These are phyloP conservation scores for Metarhizium humberi DNA, from an alignment of 2,329 filamentous ascomycete genomes.

Conservation along the genomic window DNA sequence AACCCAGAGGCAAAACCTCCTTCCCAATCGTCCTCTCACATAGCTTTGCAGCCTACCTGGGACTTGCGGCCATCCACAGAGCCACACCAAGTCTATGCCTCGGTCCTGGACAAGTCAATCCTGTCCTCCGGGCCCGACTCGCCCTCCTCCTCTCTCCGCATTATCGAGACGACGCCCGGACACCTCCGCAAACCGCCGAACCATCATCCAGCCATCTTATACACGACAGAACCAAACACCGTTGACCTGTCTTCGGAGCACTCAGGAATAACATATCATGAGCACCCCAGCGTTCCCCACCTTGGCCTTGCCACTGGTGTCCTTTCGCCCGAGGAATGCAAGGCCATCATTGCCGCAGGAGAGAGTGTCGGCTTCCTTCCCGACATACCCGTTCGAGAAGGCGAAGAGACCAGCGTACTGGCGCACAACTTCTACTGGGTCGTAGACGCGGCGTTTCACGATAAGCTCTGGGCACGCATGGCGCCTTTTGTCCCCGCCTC, in stretches of 20 bases:
- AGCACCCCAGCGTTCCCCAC: constrained; percentile 54
- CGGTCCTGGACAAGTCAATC: constrained; percentile 49
- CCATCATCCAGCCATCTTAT: constrained; percentile 55
- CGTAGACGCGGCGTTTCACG: constrained; percentile 52
- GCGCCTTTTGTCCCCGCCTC: constrained; percentile 44
- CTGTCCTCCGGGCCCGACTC: constrained; percentile 28
- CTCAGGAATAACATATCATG: constrained; percentile 41
- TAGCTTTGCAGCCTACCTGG: constrained; percentile 53
- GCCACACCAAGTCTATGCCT: constrained; percentile 41
- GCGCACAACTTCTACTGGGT: constrained; percentile 72
- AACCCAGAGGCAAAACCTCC: constrained; percentile 25
- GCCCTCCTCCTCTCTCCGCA: constrained; percentile 28
- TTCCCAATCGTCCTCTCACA: constrained; percentile 30
- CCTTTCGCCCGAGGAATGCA: constrained; percentile 52
- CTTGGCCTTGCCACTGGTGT: constrained; percentile 52
- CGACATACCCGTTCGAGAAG: constrained; percentile 57
- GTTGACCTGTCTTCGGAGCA: constrained; percentile 37
- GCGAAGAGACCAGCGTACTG: constrained; percentile 54
- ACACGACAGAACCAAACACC: constrained; percentile 49
- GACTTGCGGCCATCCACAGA: constrained; percentile 38
- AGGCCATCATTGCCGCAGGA: constrained; percentile 55
- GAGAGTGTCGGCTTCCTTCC: constrained; percentile 58
- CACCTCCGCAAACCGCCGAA: constrained; percentile 57
- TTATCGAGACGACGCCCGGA: constrained; percentile 54
- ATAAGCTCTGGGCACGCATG: constrained; percentile 54